These are phyloP conservation scores for Lablab purpureus DNA, from an alignment of 306 rosid genomes.

Conservation along the genomic window DNA sequence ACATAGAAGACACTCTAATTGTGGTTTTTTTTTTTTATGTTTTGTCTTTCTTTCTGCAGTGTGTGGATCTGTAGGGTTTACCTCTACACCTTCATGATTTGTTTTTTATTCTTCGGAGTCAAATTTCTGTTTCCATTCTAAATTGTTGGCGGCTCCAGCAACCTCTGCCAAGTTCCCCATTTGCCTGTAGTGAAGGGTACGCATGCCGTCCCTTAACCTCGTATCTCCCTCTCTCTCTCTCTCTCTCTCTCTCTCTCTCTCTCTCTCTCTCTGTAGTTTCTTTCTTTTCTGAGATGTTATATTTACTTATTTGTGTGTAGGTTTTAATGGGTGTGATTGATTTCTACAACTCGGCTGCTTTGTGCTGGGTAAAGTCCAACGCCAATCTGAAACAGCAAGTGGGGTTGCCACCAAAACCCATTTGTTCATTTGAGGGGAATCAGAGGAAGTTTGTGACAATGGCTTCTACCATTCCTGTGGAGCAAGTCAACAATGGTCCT, in stretches of 20 bases:
- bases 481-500: conserved; percentile 54
- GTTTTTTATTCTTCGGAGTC: background rate
- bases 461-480: conserved; percentile 68
- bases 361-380: conserved; percentile 40
- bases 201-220: background rate
- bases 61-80: background rate
- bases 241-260: background rate
- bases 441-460: conserved; percentile 58
- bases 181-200: conserved; percentile 1
- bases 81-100: background rate
- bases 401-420: conserved; percentile 47
- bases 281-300: background rate
- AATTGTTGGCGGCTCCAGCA: conserved; percentile 14
- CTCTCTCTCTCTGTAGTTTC: background rate
- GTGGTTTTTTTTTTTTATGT: background rate
- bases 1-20: too few species aligned
- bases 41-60: background rate
- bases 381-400: conserved; percentile 30
- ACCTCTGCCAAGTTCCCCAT: background rate
- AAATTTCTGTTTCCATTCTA: background rate
- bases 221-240: background rate
- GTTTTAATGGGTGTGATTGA: conserved; percentile 69
- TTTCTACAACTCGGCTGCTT: conserved; percentile 48
- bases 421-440: conserved; percentile 50
- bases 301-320: conserved; percentile 24